Conservation (phyloP, 352 stramenopile genomes). For the Discostella stelligera region DNA sequence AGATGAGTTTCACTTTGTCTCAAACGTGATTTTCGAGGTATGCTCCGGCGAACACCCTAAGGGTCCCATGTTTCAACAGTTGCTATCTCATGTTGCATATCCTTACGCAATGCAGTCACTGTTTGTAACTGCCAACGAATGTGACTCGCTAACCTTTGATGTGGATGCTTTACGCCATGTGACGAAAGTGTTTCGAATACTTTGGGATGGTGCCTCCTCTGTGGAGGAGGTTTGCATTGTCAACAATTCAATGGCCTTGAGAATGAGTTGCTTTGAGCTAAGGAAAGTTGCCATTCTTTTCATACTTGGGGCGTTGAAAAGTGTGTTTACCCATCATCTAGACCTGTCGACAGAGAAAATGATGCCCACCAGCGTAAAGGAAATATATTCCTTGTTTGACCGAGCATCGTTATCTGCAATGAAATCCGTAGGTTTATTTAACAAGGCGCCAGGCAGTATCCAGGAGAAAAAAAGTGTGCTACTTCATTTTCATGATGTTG, state of each 20-base stretch:
- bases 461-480: constrained; percentile 12
- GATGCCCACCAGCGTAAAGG: constrained; percentile 6
- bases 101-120: constrained; percentile 21
- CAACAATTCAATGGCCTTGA: constrained; percentile 12
- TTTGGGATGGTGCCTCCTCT: constrained; percentile 41
- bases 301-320: constrained; percentile 10
- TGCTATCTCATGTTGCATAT: constrained; percentile 24
- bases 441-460: constrained; percentile 7
- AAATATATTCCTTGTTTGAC: constrained; percentile 37
- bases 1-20: constrained; percentile 41
- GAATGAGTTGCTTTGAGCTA: constrained; percentile 26
- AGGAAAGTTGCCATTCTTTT: constrained; percentile 26
- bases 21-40: constrained; percentile 10
- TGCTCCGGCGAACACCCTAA: constrained; percentile 14
- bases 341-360: not conserved
- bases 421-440: constrained; percentile 25
- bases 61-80: constrained; percentile 21
- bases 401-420: constrained; percentile 37
- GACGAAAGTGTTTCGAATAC: constrained; percentile 39
- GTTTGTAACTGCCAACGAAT: not conserved
- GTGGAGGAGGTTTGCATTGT: constrained; percentile 20
- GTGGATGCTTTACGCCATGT: constrained; percentile 20
- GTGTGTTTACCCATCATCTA: not conserved
- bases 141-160: constrained; percentile 15
- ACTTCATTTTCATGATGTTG: constrained; percentile 34